These are phyloP conservation scores for Prunus mira DNA, from an alignment of 306 rosid genomes.

Conservation along the genomic window DNA sequence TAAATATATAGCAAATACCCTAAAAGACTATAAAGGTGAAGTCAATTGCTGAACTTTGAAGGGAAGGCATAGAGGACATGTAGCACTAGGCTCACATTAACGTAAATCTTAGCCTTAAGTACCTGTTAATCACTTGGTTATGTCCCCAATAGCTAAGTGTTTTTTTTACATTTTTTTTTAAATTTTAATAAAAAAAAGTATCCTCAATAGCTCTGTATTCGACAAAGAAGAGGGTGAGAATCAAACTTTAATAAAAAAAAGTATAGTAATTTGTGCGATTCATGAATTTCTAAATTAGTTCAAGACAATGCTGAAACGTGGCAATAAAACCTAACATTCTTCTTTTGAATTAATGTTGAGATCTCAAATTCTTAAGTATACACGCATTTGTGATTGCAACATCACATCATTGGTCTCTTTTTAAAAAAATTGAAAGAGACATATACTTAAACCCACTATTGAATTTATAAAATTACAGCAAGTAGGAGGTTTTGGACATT, in stretches of 20 bases:
- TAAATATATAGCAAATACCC: background rate
- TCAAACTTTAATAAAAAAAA: background rate
- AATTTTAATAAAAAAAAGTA: background rate
- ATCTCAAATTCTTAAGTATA: background rate
- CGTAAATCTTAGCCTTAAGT: background rate
- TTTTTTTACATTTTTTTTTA: too few relatives aligned
- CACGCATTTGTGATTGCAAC: background rate
- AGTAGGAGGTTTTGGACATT: conserved; percentile 5
- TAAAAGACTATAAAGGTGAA: background rate
- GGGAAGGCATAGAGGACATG: background rate
- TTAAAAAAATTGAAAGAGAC: background rate
- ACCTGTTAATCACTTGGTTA: background rate
- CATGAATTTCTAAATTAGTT: too few relatives aligned
- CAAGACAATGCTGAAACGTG: background rate
- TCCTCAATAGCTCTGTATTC: background rate
- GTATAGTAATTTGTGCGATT: too few relatives aligned
- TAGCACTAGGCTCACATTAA: background rate
- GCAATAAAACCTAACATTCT: background rate
- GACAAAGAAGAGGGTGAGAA: background rate
- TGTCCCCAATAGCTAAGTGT: background rate
- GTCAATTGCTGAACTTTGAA: conserved; percentile 8
- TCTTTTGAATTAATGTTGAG: background rate
- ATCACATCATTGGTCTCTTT: background rate
- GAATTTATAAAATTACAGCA: background rate
- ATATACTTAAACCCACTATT: background rate